Base-by-base conservation (phyloP, 2,329 filamentous ascomycete species). In the Septoria linicola region DNA sequence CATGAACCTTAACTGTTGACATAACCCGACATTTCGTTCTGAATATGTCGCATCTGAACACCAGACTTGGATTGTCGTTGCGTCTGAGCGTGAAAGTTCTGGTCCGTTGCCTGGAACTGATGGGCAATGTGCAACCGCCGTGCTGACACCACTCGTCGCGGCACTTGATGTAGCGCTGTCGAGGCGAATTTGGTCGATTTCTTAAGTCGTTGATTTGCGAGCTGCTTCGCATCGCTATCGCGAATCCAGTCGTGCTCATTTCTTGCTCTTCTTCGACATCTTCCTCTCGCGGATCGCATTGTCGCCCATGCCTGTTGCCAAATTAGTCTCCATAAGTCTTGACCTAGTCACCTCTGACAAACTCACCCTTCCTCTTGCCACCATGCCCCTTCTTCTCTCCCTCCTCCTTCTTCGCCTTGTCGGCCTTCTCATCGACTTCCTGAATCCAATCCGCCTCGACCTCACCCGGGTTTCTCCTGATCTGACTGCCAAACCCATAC, bases 401-500 rank as follows among this genome's bases (percentile, higher is more conserved):
- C 69, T 82, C 80, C 69, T 82, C 80, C 53, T 80, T 82, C 48
- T 76, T 75, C 54, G 82, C 74, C 55, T 76, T 81, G 64, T 85
- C 82, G 61, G 73, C 73, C 69, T 77, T 76, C 59, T 86, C 82
- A 67, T 96, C 57, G 47, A 99, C 85, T 80, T 97, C 93, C 53
- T 96, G 89, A 62, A 96, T 76, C 88, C 91, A 95, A 66, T 95
- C 85, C 23, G 44, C 51, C 72, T 95, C 85, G 19, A 81, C 85
- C 32, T 51, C 53, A 16, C 82, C 86, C 55, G 84, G 83, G 77
- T 93, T 92, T 72, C 93, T 93, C 14, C 35, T 36, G 70, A 88
- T 84, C 55, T 87, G 91, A 8, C 39, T 36, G 75, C 92, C 87
- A 76, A 93, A 96, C 0, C 93, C 93, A 89, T 92, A 99, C 72